Percentiles rank a stretch among this genome's conserved stretches.
Conservation (phyloP, 768 basidiomycete species). For the Mycena alexandri region DNA sequence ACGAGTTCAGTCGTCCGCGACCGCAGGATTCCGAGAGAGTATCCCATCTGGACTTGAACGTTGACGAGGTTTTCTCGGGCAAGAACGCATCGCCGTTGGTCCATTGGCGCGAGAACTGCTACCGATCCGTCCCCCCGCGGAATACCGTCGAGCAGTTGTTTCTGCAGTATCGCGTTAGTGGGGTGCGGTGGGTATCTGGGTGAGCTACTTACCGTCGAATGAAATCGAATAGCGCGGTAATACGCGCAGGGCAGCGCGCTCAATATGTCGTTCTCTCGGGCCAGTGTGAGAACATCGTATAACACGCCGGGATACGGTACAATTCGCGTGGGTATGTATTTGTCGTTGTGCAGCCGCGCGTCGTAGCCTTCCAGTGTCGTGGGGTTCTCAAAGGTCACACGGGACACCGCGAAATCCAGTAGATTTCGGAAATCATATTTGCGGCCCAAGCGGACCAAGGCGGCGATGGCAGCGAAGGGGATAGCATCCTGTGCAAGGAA, state of each 20-base stretch:
- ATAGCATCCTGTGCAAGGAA: neutral
- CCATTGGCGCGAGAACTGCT: neutral
- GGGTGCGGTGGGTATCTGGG: neutral
- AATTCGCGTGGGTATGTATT: neutral
- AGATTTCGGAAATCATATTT: slow-evolving; percentile 3
- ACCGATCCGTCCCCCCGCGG: neutral
- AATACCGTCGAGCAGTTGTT: neutral
- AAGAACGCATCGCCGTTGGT: slow-evolving; percentile 5
- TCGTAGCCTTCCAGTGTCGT: neutral
- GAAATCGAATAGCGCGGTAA: neutral
- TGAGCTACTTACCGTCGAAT: neutral
- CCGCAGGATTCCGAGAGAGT: too few species aligned
- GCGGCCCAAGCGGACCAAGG: neutral
- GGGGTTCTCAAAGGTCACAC: slow-evolving; percentile 1
- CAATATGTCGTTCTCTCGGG: neutral
- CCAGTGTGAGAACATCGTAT: neutral
- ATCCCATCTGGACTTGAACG: too few species aligned
- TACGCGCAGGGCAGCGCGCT: neutral
- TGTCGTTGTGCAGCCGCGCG: neutral
- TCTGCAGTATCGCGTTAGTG: neutral
- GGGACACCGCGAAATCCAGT: neutral
- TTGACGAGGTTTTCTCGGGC: neutral
- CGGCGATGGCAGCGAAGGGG: neutral
- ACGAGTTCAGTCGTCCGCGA: too few species aligned
- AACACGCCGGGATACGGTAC: neutral